phyloP scores from a whole-genome alignment of 805 yeast species.

The Monosporozyma siamensis region DNA sequence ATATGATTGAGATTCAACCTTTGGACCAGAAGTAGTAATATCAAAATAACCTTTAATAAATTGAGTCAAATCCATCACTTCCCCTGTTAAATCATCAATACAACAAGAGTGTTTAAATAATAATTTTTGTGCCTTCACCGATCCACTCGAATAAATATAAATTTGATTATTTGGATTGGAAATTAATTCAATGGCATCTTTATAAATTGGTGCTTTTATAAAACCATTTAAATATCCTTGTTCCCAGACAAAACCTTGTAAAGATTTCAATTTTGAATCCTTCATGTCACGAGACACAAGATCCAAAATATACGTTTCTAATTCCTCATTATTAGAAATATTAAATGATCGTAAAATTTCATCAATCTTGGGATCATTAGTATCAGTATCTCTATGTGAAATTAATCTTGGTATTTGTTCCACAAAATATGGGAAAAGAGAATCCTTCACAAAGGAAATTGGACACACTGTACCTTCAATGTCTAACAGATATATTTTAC shows the following conservation, averaged over 20 bases:
- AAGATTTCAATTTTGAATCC: conserved; percentile 62
- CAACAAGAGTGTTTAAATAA: conserved; percentile 38
- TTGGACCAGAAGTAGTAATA: conserved; percentile 74
- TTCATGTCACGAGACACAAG: conserved; percentile 64
- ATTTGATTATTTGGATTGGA: conserved; percentile 36
- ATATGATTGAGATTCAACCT: conserved; percentile 51
- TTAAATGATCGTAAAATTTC: conserved; percentile 23
- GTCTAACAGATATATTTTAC: conserved; percentile 49
- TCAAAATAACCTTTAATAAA: conserved; percentile 66
- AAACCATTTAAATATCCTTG: conserved; percentile 70
- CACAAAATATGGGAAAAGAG: conserved; percentile 67
- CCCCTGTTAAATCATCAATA: conserved; percentile 16
- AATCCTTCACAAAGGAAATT: conserved; percentile 76
- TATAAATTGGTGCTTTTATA: conserved; percentile 65
- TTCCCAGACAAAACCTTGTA: conserved; percentile 82
- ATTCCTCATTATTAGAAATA: conserved; percentile 21
- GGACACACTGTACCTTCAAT: conserved; percentile 94
- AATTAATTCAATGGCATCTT: conserved; percentile 59
- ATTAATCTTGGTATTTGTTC: conserved; percentile 37
- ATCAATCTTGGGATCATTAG: conserved; percentile 15
- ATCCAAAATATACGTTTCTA: conserved; percentile 41
- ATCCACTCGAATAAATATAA: conserved; percentile 83
- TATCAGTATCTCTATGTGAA: conserved; percentile 7
- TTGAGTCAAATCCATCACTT: conserved; percentile 42
- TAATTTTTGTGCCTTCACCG: conserved; percentile 76